Percentiles rank a stretch among this genome's conserved stretches.
Evolutionary conservation across 2,329 filamentous ascomycete species (phyloP).

Genomic region (Ilyonectria destructans): DNA sequence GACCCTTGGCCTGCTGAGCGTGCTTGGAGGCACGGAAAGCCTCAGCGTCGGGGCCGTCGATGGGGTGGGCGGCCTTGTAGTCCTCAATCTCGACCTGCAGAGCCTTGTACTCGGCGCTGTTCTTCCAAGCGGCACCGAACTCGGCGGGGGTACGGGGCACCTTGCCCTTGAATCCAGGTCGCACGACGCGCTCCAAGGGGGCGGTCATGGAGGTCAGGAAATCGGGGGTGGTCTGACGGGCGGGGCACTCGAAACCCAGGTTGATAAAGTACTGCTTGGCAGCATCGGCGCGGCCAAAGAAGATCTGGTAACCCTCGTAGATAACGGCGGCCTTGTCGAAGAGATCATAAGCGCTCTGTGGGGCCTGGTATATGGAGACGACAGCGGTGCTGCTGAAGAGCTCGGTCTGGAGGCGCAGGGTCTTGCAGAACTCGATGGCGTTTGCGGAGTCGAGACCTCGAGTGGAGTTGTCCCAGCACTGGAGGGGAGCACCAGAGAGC

Average conservation of each 20-base stretch:
- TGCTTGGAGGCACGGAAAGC: conserved; percentile 70
- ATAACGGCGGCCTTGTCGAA: conserved; percentile 74
- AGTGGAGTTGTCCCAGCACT: conserved; percentile 82
- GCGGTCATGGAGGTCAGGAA: conserved; percentile 82
- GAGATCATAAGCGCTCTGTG: conserved; percentile 75
- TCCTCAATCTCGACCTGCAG: conserved; percentile 70
- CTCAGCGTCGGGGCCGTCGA: conserved; percentile 70
- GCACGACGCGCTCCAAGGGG: conserved; percentile 69
- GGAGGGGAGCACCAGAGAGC: conserved; percentile 73
- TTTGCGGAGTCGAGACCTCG: conserved; percentile 83
- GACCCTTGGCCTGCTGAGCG: conserved; percentile 70
- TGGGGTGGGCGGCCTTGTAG: conserved; percentile 69
- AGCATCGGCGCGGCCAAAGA: conserved; percentile 72
- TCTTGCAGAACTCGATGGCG: conserved; percentile 83
- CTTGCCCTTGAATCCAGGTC: conserved; percentile 69
- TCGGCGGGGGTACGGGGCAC: conserved; percentile 75
- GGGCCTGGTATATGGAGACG: conserved; percentile 83
- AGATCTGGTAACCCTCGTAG: conserved; percentile 76
- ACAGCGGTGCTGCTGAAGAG: conserved; percentile 77
- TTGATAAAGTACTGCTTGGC: conserved; percentile 78
- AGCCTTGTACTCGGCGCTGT: conserved; percentile 66
- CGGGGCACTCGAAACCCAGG: conserved; percentile 78
- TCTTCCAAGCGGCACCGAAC: conserved; percentile 73
- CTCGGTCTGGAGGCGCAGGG: conserved; percentile 77
- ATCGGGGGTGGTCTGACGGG: conserved; percentile 79